Base-by-base conservation (phyloP, 306 rosid genomes). In the Vigna mungo region DNA sequence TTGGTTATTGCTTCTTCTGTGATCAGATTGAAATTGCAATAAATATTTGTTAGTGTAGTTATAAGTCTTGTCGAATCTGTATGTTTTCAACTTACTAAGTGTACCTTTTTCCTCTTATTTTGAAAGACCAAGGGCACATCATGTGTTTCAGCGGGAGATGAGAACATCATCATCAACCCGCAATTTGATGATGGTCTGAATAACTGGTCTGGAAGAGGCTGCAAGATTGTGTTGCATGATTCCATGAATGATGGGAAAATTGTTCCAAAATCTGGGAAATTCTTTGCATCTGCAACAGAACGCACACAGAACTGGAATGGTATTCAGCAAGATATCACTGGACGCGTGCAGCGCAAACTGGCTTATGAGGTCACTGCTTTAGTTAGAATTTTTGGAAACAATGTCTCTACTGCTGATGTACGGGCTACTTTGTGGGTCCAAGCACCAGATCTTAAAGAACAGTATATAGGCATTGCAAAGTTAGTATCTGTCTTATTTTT, bases 151-250 rank as follows among this genome's bases (percentile, higher is more conserved):
- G 52, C 80, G 9, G 90, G 84, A 75, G 90, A 86, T 60, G 92
- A 81, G 52, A 88, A 84, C 80, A 78, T 92, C 68, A 85, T 86
- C 53, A 74, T 87, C 23, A 95, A 95, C 81, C 97, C 97, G 1
- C 78, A 32, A 52, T 95, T 95, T 83, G 96, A 92, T 65, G 89
- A 92, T 89, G 97, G 91, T 76, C 74, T 90, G 82, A 95, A 87
- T 59, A 92, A 86, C 79, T 92, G 97, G 99, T 83, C 94, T 9
- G 97, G 96, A 85, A 88, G 97, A 88, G 92, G 97, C 80, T 92
- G 99, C 89, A 92, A 95, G 88, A 83, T 95, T 85, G 84, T 75
- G 68, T 64, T 95, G 68, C 90, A 87, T 27, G 91, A 85, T 60
- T 90, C 91, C 20, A 87, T 87, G 85, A 95, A 80, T 78, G 86